Evolutionary conservation across 2,329 filamentous ascomycete species (phyloP), one percentile per base, ranked within the genome.

Genomic region (Aspergillus unguis): DNA sequence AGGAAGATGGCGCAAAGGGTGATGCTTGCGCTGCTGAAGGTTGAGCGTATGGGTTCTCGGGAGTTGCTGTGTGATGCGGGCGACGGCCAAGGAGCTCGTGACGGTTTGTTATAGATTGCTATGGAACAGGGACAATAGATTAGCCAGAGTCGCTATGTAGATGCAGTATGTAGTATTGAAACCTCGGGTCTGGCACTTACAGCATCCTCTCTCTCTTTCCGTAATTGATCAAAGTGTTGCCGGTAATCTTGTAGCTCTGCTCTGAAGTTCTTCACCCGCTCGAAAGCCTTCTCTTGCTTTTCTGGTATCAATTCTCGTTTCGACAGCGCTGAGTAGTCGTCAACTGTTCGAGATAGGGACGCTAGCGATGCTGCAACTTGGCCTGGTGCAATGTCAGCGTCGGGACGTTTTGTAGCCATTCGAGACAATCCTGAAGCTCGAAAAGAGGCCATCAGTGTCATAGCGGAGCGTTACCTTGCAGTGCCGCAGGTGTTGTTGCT

Each of bases 11-110:
- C 17, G 70, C 68, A 57, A 78, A 77, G 11, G 77, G 67, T 23
- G 75, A 77, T 4, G 69, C 58, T 46, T 67, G 67, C 28, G 71
- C 67, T 23, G 73, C 75, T 48, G 69, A 75, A 60, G 75, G 78
- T 65, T 88, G 84, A 11, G 90, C 84, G 69, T 97, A 97, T 0
- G 94, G 94, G 65, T 97, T 97, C 71, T 97, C 94, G 1, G 94
- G 92, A 1, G 88, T 88, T n/a, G 85, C 76, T 36, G 84, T 83
- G 65, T 83, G 77, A 60, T 94, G 92, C 1, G 91, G 90, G 43
- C 94, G 80, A 47, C 94, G 81, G 27, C 92, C 92, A 0, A 97
- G 81, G 27, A 99, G 80, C 71, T 97, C 94, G 57, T 82, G 82
- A 44, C 90, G 82, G 67, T 91, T 89, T 62, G 87, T 82, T 48